A percentile compares a stretch with the other conserved stretches of the same genome.
Evolutionary conservation across 306 rosid species (phyloP).

Genomic region (Macrotyloma uniflorum): DNA sequence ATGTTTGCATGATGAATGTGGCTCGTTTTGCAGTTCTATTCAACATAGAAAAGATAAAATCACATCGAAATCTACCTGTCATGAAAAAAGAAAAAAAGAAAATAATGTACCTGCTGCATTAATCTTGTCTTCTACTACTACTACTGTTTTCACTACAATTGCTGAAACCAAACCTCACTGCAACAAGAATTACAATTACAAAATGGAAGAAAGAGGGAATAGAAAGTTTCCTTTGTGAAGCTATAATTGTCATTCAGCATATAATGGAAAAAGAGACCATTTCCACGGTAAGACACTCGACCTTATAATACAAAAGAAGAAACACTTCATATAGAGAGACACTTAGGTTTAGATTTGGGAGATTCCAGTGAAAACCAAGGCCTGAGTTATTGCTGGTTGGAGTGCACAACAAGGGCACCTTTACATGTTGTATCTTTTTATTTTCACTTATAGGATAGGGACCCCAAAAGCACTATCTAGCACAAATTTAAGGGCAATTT

Average conservation of each 20-base stretch:
- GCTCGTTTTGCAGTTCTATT: conserved; percentile 40
- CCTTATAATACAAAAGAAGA: not conserved
- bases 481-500: conserved; percentile 14
- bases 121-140: not conserved
- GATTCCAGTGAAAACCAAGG: not conserved
- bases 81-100: not conserved
- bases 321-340: not conserved
- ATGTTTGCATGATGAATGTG: conserved; percentile 40
- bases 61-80: not conserved
- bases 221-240: not conserved
- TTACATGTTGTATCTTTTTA: not conserved
- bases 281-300: not conserved
- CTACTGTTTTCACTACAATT: not conserved
- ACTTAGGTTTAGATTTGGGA: not conserved
- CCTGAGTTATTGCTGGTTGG: conserved; percentile 15
- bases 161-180: not conserved
- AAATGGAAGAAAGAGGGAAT: not conserved
- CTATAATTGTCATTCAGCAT: not conserved
- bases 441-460: conserved; percentile 30
- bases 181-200: not conserved
- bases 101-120: not conserved
- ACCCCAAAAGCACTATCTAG: conserved; percentile 15
- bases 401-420: conserved; percentile 37
- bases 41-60: conserved; percentile 22
- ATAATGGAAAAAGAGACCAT: not conserved